Base-by-base conservation (phyloP, 176 grass and related monocot genomes). In the Oryza glumipatula region DNA sequence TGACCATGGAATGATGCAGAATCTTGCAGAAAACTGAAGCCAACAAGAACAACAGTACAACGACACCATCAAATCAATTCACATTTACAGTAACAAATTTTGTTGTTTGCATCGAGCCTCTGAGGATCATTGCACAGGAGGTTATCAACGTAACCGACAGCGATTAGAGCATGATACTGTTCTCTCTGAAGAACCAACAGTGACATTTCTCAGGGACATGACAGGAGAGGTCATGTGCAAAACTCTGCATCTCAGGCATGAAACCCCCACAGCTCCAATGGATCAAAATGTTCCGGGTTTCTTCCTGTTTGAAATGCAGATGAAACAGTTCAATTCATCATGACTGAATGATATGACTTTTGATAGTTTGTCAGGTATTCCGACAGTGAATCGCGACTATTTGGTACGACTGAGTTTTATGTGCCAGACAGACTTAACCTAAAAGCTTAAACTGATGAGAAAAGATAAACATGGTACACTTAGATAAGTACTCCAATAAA, bases 341-440 rank as follows among this genome's bases (percentile, higher is more conserved):
- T 86, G 85, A 23, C 15, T 68, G 77, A 73, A 86, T 80, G 77
- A 86, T 80, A 66, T 33, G 84, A 80, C 84, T 73, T 46, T n/a
- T 21, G 64, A 70, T 33, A 48, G 76, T 65, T 72, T 70, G 68
- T 78, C 67, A 85, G 83, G 76, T 13, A 72, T 63, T 71, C 49
- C 75, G 67, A 26, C 83, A 85, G 58, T 23, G 74, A 49, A 47
- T 44, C 77, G 7, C 19, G 1, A 61, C 21, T 61, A 22, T 21
- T 61, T 0, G 6, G 56, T 22, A 61, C 21, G n/a, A 61, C 1
- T 5, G 21, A 61, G 21, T 61, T 22, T 22, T 9, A 61, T 7
- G 51, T 41, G 39, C 1, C 39, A 8, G 7, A 41, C 1, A 7
- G 39, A 32, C 1, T 41, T 7, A 41, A 23, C 0, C 58, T 3